A percentile compares a stretch with the other conserved stretches of the same genome.
Evolutionary conservation across 129 eudicot species (phyloP).

Genomic region (Flaveria robusta): DNA sequence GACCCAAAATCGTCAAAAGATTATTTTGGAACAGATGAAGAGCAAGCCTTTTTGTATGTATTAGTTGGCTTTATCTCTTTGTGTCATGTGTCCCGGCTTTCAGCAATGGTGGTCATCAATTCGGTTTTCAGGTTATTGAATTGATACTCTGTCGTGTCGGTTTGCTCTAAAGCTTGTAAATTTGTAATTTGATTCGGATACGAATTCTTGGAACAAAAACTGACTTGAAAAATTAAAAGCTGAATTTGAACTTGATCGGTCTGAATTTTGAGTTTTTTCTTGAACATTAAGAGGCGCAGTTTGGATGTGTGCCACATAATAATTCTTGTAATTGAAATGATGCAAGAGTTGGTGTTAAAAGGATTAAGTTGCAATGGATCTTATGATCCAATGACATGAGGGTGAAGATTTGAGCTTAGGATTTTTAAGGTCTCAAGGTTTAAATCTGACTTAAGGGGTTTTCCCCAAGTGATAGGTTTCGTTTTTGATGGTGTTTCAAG

Average conservation of each 20-base stretch:
- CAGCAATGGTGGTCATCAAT: neutral
- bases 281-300: neutral
- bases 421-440: too few relatives aligned
- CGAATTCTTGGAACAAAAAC: neutral
- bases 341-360: neutral
- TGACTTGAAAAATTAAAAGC: neutral
- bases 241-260: neutral
- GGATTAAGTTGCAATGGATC: too few relatives aligned
- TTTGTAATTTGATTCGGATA: neutral
- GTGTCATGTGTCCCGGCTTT: neutral
- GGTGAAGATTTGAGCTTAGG: too few relatives aligned
- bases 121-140: neutral
- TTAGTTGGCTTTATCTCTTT: neutral
- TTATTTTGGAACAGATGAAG: slow-evolving; percentile 6
- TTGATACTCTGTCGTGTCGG: neutral
- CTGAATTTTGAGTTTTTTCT: neutral
- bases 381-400: too few relatives aligned
- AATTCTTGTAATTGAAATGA: neutral
- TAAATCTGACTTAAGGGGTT: too few relatives aligned
- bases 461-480: too few relatives aligned
- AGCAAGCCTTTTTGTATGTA: neutral
- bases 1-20: neutral
- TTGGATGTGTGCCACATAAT: neutral
- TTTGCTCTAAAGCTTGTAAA: neutral
- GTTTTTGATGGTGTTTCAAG: too few relatives aligned